Evolutionary conservation across 2,329 filamentous ascomycete genomes (phyloP).

Genomic region (Tolypocladium ovalisporum): DNA sequence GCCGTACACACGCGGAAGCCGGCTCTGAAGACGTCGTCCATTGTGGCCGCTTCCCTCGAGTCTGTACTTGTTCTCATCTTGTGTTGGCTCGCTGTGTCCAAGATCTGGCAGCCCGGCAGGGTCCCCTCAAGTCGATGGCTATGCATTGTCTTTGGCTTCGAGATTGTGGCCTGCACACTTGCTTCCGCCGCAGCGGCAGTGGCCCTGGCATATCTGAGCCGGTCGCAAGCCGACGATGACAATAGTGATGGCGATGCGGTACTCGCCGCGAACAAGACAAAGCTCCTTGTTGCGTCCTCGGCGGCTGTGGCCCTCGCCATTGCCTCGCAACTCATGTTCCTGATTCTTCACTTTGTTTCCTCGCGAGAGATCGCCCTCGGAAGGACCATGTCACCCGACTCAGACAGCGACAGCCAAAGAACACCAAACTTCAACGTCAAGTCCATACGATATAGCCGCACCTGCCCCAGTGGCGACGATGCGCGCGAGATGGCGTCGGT

Average conservation of each 20-base stretch:
- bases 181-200: constrained; percentile 34
- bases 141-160: constrained; percentile 13
- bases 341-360: constrained; percentile 31
- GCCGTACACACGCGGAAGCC: constrained; percentile 3
- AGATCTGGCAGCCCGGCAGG: constrained; percentile 9
- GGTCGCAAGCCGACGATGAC: constrained; percentile 5
- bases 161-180: constrained; percentile 28
- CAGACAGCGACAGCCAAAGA: constrained; percentile 12
- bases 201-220: constrained; percentile 27
- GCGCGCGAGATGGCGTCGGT: constrained; percentile 21
- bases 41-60: constrained; percentile 17
- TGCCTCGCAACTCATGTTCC: constrained; percentile 35
- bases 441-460: constrained; percentile 40
- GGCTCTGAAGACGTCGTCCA: constrained; percentile 8
- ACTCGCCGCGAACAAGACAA: constrained; percentile 9
- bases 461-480: constrained; percentile 21
- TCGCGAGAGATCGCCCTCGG: constrained; percentile 17
- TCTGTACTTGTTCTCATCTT: constrained; percentile 14
- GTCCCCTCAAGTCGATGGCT: constrained; percentile 13
- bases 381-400: constrained; percentile 14
- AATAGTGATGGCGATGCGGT: constrained; percentile 2
- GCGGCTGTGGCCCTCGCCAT: constrained; percentile 34
- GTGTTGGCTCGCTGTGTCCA: constrained; percentile 23
- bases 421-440: constrained; percentile 28
- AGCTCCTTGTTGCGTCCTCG: constrained; percentile 32